phyloP scores from a whole-genome alignment of 805 yeast genomes.

The Kazachstania taianensis region DNA sequence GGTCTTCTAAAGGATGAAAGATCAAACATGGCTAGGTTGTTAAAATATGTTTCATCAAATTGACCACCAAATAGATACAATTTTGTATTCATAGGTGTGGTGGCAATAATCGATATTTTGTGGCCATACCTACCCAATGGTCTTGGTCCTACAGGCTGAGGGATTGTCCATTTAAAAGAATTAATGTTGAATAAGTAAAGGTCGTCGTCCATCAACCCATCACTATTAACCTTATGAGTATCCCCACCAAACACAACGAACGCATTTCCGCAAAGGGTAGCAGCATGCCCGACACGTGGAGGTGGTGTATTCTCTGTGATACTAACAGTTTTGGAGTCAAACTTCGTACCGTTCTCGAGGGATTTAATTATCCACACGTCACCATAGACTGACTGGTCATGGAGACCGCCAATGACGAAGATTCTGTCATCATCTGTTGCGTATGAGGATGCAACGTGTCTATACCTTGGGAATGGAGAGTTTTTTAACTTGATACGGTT shows the following conservation, averaged over 20 bases:
- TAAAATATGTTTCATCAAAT: conserved; percentile 68
- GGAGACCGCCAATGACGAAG: conserved; percentile 88
- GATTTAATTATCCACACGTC: conserved; percentile 82
- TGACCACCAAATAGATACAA: conserved; percentile 93
- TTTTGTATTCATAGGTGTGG: conserved; percentile 44
- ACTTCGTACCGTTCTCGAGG: conserved; percentile 29
- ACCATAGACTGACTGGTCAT: conserved; percentile 86
- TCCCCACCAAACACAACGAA: conserved; percentile 95
- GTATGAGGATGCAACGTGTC: conserved; percentile 76
- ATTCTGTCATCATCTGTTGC: conserved; percentile 74
- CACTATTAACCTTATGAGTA: conserved; percentile 69
- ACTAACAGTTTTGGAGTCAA: conserved; percentile 44
- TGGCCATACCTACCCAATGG: conserved; percentile 96
- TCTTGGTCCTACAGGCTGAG: conserved; percentile 61
- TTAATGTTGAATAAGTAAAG: conserved; percentile 77
- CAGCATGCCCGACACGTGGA: conserved; percentile 93
- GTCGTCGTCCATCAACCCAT: conserved; percentile 78
- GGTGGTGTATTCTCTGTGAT: conserved; percentile 78
- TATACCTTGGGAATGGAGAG: conserved; percentile 90
- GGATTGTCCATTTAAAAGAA: conserved; percentile 68
- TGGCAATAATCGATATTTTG: conserved; percentile 66
- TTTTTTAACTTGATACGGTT: conserved; percentile 47
- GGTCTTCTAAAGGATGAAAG: conserved; percentile 77
- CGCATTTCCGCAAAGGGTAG: conserved; percentile 88
- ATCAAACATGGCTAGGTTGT: conserved; percentile 80